phyloP scores from a whole-genome alignment of 2,329 filamentous ascomycete genomes.

The Trichoderma sp. region DNA sequence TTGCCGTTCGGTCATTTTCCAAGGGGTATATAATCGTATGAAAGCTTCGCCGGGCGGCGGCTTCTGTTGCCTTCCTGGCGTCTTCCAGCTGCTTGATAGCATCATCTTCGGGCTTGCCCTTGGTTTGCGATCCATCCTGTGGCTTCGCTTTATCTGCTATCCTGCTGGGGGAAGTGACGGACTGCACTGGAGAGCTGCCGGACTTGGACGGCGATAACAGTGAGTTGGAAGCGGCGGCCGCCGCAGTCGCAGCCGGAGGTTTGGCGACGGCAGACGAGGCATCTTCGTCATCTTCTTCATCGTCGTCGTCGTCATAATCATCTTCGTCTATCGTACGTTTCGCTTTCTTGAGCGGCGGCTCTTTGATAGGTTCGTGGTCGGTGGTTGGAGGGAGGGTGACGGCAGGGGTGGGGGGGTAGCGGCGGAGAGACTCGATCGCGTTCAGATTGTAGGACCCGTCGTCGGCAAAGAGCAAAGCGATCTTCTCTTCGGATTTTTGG shows the following conservation, averaged over 20 bases:
- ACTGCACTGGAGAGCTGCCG: slow-evolving; percentile 66
- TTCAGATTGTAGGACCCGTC: slow-evolving; percentile 56
- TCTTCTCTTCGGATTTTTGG: slow-evolving; percentile 73
- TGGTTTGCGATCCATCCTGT: slow-evolving; percentile 51
- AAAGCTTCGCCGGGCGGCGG: slow-evolving; percentile 86
- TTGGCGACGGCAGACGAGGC: slow-evolving; percentile 55
- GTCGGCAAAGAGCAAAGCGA: slow-evolving; percentile 71
- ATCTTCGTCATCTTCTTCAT: slow-evolving; percentile 70
- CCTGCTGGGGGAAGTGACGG: slow-evolving; percentile 62
- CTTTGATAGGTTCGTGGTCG: slow-evolving; percentile 60
- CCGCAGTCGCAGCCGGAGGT: slow-evolving; percentile 54
- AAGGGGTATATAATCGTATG: slow-evolving; percentile 93
- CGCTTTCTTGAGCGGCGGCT: slow-evolving; percentile 71
- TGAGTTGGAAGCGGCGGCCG: slow-evolving; percentile 56
- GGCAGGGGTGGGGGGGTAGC: slow-evolving; percentile 43
- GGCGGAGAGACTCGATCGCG: slow-evolving; percentile 58
- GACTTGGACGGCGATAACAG: slow-evolving; percentile 71
- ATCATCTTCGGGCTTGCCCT: slow-evolving; percentile 76
- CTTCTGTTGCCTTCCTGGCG: slow-evolving; percentile 86
- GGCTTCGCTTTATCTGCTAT: slow-evolving; percentile 57
- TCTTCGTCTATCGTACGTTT: slow-evolving; percentile 81
- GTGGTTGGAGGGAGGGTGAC: slow-evolving; percentile 57
- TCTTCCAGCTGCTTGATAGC: slow-evolving; percentile 92
- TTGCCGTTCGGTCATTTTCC: slow-evolving; percentile 91
- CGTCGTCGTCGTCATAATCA: slow-evolving; percentile 84